Conservation (phyloP, 2,329 filamentous ascomycete genomes). For the Colletotrichum nymphaeae region DNA sequence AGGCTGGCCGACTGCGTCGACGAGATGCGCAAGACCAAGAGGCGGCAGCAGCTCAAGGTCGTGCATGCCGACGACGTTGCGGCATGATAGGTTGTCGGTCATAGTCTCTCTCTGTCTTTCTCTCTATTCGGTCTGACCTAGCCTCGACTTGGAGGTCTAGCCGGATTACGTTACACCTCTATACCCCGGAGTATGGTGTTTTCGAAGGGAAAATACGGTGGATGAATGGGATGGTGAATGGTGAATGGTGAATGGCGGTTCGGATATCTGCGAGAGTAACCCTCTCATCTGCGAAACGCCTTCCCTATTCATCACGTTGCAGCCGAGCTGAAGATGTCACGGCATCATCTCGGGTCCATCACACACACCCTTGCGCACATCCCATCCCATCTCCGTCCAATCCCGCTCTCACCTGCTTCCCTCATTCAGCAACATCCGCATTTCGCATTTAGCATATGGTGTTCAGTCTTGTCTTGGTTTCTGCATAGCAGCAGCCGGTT, state of each 20-base stretch:
- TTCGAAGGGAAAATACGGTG: not conserved
- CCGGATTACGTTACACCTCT: not conserved
- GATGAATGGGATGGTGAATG: not conserved
- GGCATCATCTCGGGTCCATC: not conserved
- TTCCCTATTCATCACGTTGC: slow-evolving; percentile 8
- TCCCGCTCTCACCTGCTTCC: not conserved
- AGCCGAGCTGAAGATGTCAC: slow-evolving; percentile 27
- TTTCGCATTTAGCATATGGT: not conserved
- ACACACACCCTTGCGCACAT: no score
- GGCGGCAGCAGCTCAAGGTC: slow-evolving; percentile 53
- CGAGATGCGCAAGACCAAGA: slow-evolving; percentile 56
- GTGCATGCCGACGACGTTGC: slow-evolving; percentile 50
- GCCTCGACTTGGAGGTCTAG: not conserved
- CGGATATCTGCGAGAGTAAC: no score
- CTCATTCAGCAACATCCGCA: not conserved
- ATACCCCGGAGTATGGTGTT: not conserved
- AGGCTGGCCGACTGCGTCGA: slow-evolving; percentile 62
- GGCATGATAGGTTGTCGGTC: not conserved
- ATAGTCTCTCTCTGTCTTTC: no score
- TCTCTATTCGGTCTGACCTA: not conserved
- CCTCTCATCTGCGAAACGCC: not conserved
- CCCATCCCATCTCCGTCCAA: not conserved
- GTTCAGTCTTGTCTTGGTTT: not conserved
- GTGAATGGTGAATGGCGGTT: no score
- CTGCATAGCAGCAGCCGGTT: slow-evolving; percentile 9